These are phyloP conservation scores for Fusarium sp. DNA, from an alignment of 2,329 filamentous ascomycete species.

Conservation along the genomic window DNA sequence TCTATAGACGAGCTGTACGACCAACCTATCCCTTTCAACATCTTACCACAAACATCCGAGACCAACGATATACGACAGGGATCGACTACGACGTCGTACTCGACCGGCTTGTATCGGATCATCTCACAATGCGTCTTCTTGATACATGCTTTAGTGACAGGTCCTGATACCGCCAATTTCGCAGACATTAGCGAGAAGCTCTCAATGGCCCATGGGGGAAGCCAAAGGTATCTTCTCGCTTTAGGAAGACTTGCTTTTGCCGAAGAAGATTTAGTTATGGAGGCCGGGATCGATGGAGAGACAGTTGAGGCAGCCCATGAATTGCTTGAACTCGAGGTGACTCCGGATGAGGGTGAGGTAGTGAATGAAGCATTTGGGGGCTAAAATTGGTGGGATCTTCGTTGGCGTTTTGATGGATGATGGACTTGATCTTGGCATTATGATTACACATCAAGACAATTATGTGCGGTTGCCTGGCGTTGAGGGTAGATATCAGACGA, in stretches of 20 bases:
- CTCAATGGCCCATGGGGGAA: constrained; percentile 72
- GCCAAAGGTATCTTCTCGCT: constrained; percentile 83
- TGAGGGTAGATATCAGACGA: constrained; percentile 10
- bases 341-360: constrained; percentile 71
- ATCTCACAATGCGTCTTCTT: constrained; percentile 60
- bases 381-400: constrained; percentile 26
- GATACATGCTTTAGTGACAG: constrained; percentile 63
- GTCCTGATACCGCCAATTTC: constrained; percentile 54
- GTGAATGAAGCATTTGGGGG: constrained; percentile 54
- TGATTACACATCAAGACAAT: neutral
- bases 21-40: constrained; percentile 55
- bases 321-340: constrained; percentile 81
- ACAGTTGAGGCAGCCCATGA: constrained; percentile 84
- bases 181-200: constrained; percentile 77
- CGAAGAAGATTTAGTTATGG: constrained; percentile 79
- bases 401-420: constrained; percentile 28
- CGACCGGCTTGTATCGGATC: constrained; percentile 52
- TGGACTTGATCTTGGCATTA: neutral
- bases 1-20: constrained; percentile 81
- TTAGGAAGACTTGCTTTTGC: constrained; percentile 87
- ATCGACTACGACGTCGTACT: constrained; percentile 30
- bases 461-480: constrained; percentile 6
- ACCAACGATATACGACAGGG: neutral
- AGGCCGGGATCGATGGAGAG: constrained; percentile 78
- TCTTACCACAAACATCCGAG: constrained; percentile 41